Base-by-base conservation (phyloP, 139 green algal species). In the Chlorella sp. region DNA sequence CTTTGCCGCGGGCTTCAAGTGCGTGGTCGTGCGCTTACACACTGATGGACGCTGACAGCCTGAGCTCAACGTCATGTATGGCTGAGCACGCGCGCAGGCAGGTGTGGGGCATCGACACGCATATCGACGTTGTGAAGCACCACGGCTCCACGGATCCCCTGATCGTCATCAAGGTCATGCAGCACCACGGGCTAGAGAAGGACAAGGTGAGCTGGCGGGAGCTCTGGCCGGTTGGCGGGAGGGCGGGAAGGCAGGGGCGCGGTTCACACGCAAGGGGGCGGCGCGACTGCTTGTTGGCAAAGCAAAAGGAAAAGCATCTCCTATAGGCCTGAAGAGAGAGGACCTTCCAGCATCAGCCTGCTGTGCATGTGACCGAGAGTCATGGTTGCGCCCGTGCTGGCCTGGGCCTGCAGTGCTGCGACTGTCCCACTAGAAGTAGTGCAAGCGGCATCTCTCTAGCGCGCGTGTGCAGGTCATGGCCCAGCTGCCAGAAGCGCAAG, bases 141-240 rank as follows among this genome's bases (percentile, higher is more conserved):
- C 51, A 65, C 49, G 22, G 59, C 75, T 5, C 20, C 31, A 22
- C 84, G 1, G 86, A 89, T 51, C 83, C 86, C 0, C 77, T 91
- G 5, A 88, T 89, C 33, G 49, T 80, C 0, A 73, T 89, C 67
- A 86, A 85, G 72, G 82, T 91, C 2, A 34, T 89, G 29, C 69
- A 83, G 36, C 71, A 82, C 67, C 78, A 87, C 31, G 82, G 84
- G 29, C 74, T 91, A 0, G n/a, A 31, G n/a, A 85, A 82, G 42
- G 75, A 85, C 6, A 35, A 87, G 82, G 85, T 86, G 51, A 23
- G 73, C 5, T 36, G 6, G 33, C 29, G n/a, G 33, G 23, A 42
- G 24, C 31, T 49, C 10, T 55, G 42, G 42, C 42, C 10, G 10
- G 42, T 55, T 10, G 42, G 10, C 42, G 42, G 42, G 42, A 10